Evolutionary conservation across 2,329 filamentous ascomycete species (phyloP).

Genomic region (Trichocomaceae sp.): DNA sequence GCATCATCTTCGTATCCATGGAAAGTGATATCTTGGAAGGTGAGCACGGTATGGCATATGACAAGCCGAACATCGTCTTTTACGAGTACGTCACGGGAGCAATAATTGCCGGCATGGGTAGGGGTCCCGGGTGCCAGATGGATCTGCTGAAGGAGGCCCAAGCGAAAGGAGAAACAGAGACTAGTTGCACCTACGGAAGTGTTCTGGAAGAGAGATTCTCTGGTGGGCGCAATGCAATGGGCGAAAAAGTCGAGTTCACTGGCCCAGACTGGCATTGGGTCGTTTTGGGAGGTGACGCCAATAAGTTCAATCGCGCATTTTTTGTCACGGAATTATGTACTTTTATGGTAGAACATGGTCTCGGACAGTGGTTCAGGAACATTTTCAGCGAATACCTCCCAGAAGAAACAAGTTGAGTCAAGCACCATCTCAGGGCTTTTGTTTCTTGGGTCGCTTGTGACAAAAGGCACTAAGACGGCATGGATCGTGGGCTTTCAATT

Average conservation of each 20-base stretch:
- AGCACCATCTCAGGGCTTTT: background rate
- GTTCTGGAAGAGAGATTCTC: background rate
- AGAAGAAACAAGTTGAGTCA: background rate
- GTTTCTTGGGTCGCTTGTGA: background rate
- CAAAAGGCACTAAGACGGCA: background rate
- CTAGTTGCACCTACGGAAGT: background rate
- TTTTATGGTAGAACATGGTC: background rate
- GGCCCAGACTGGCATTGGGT: background rate
- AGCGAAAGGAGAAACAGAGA: background rate
- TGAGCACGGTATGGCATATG: background rate
- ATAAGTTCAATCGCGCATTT: background rate
- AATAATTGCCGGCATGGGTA: background rate
- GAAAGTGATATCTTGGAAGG: background rate
- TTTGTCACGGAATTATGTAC: background rate
- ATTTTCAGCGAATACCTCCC: background rate
- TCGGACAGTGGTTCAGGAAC: background rate
- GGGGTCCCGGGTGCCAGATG: background rate
- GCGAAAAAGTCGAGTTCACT: background rate
- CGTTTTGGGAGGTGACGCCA: background rate
- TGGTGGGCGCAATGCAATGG: background rate
- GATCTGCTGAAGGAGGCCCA: background rate
- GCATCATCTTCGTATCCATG: conserved; percentile 1
- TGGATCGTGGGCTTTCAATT: background rate
- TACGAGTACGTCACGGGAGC: background rate
- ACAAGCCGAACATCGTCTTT: conserved; percentile 4